phyloP scores from a whole-genome alignment of 441 rosid genomes.

The Metrosideros polymorpha region DNA sequence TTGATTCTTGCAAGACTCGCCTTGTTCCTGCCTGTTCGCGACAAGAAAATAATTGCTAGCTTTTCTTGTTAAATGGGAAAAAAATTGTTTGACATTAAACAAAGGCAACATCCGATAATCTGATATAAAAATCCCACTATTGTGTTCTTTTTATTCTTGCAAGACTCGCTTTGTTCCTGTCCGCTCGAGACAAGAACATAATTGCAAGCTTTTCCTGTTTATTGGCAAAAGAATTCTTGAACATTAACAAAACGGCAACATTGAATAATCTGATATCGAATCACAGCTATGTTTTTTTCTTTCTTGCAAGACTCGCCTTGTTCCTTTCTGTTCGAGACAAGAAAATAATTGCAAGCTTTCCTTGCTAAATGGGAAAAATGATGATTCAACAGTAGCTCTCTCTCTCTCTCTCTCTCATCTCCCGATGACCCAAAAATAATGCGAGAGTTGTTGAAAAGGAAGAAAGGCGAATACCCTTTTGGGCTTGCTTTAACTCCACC shows the following conservation, averaged over 20 bases:
- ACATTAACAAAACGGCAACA: not conserved
- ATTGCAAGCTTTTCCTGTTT: no score
- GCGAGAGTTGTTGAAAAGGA: slow-evolving; percentile 43
- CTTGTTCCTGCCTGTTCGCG: not conserved
- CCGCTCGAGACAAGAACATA: no score
- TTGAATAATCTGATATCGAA: not conserved
- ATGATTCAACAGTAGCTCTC: not conserved
- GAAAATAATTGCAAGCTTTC: not conserved
- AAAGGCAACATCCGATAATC: not conserved
- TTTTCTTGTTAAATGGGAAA: not conserved
- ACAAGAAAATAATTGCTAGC: not conserved
- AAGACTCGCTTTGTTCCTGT: no score
- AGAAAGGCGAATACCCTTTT: slow-evolving; percentile 14
- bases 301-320: not conserved
- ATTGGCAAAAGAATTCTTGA: no score
- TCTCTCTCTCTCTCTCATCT: not conserved
- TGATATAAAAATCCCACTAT: not conserved
- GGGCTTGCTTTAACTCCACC: slow-evolving; percentile 13
- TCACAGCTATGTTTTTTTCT: not conserved
- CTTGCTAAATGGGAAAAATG: not conserved
- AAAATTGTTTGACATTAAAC: not conserved
- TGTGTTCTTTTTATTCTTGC: not conserved
- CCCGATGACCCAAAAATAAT: not conserved
- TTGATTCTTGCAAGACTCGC: not conserved
- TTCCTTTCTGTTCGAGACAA: not conserved